Base-by-base conservation (phyloP, 495 filamentous ascomycete genomes). In the Lophiostoma macrostomum region DNA sequence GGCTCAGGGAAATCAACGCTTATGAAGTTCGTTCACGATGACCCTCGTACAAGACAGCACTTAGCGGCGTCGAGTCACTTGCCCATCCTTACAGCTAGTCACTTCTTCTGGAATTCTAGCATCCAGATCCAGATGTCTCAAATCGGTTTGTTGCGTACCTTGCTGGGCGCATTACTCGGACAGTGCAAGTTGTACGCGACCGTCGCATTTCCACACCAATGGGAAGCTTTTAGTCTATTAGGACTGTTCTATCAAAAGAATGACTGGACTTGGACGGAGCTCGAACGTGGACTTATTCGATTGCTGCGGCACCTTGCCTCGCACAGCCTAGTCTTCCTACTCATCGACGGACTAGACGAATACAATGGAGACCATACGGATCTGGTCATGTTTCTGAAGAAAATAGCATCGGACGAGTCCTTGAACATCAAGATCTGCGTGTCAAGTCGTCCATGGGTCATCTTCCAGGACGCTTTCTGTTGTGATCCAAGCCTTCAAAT, bases 1-100 rank as follows among this genome's bases (percentile, higher is more conserved):
- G 74, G 72, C 8, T 65, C 66, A 1, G 74, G 74, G 0, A 77
- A 77, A 45, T 73, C 71, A 28, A 76, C 73, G 0, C 36, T 74
- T 11, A 69, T 74, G 70, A 74, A 71, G 40, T 72, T 58, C 12
- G 43, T 74, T 10, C 40, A 14, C 25, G 18, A 57, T n/a, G 25
- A 54, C 27, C n/a, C 23, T 14, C 37, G 36, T 5, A 60, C 44
- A 5, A 4, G 2, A 3, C 1, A 14, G 5, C 3, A 1, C 4
- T 19, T 56, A 0, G 1, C 1, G 2, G 19, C 1, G 6, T 57
- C 44, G 53, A 46, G 44, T n/a, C 24, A 27, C 5, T 10, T 13
- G 5, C 10, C 49, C 4, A 10, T 74, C 1, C 44, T 70, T 13
- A 64, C 60, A 40, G 64, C 65, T 3, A 50, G 46, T 20, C 71